phyloP scores from a whole-genome alignment of 768 basidiomycete genomes.

The Atractiella rhizophila region DNA sequence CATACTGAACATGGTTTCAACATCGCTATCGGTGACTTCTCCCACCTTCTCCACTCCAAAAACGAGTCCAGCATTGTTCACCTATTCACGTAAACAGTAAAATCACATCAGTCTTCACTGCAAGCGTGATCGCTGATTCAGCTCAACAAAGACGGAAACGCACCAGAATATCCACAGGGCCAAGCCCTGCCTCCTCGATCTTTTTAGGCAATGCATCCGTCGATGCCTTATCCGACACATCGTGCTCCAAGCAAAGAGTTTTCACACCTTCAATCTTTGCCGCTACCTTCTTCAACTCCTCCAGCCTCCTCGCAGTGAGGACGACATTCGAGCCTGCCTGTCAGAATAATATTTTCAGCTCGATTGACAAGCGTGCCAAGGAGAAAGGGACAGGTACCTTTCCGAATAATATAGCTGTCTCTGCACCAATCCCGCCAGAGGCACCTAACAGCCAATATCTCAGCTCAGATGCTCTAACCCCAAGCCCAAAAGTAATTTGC shows the following conservation, averaged over 20 bases:
- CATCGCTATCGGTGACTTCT: too few relatives aligned
- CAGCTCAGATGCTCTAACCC: too few relatives aligned
- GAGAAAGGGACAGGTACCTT: too few relatives aligned
- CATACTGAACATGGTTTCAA: too few relatives aligned
- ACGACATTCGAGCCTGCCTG: not conserved
- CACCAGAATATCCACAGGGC: slow-evolving; percentile 42
- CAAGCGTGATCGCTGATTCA: slow-evolving; percentile 11
- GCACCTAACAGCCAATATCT: too few relatives aligned
- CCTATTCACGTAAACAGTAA: not conserved
- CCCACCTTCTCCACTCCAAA: slow-evolving; percentile 69
- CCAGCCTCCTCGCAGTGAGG: slow-evolving; percentile 1
- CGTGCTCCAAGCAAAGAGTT: slow-evolving; percentile 4
- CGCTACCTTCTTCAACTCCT: slow-evolving; percentile 1
- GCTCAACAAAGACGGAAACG: slow-evolving; percentile 22
- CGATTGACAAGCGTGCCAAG: too few relatives aligned
- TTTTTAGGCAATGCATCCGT: not conserved
- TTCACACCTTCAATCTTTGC: slow-evolving; percentile 1
- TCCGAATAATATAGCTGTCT: slow-evolving; percentile 8
- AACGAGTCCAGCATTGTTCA: slow-evolving; percentile 42
- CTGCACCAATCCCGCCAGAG: slow-evolving; percentile 2
- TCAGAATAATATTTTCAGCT: slow-evolving; percentile 7
- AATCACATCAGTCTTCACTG: slow-evolving; percentile 11
- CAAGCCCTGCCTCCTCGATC: slow-evolving; percentile 16
- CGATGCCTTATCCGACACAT: slow-evolving; percentile 1
- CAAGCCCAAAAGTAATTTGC: too few relatives aligned